A percentile compares a stretch with the other conserved stretches of the same genome.
Evolutionary conservation across 1,284 basidiomycete genomes (phyloP).

Genomic region (Fomitopsis palustris): DNA sequence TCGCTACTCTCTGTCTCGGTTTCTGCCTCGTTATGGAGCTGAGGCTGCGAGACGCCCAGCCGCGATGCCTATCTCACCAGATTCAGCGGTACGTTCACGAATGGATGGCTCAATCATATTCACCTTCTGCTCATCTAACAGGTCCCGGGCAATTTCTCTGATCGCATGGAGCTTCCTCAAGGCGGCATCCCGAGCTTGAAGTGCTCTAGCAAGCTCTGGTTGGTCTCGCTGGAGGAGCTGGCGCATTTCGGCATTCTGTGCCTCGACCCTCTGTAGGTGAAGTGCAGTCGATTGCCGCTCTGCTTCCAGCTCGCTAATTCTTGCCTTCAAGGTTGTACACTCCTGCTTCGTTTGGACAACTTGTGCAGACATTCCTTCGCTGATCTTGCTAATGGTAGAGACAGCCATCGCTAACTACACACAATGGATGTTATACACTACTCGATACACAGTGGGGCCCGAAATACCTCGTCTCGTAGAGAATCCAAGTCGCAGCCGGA

Average conservation of each 20-base stretch:
- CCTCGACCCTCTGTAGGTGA: constrained; percentile 14
- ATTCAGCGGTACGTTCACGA: not conserved
- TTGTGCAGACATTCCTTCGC: constrained; percentile 13
- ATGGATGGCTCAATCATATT: not conserved
- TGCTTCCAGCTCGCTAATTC: constrained; percentile 17
- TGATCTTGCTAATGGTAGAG: constrained; percentile 11
- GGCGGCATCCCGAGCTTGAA: constrained; percentile 16
- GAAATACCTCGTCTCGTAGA: constrained; percentile 14
- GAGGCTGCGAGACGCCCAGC: not conserved
- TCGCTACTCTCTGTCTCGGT: not conserved
- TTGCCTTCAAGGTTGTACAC: constrained; percentile 3
- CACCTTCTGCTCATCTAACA: constrained; percentile 13
- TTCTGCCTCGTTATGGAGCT: not conserved
- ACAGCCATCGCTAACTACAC: constrained; percentile 16
- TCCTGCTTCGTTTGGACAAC: constrained; percentile 5
- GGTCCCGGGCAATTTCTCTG: constrained; percentile 14
- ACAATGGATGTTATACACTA: not conserved
- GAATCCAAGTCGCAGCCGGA: constrained; percentile 1
- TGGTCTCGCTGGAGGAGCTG: constrained; percentile 8
- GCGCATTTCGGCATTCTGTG: constrained; percentile 18
- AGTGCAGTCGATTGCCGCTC: constrained; percentile 8
- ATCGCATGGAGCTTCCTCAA: constrained; percentile 17
- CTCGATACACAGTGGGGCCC: not conserved
- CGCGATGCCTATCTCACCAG: not conserved
- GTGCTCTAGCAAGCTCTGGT: constrained; percentile 10